Percentiles rank a stretch among this genome's conserved stretches.
Evolutionary conservation across 805 yeast species (phyloP).

Genomic region (Blastobotrys parvus): DNA sequence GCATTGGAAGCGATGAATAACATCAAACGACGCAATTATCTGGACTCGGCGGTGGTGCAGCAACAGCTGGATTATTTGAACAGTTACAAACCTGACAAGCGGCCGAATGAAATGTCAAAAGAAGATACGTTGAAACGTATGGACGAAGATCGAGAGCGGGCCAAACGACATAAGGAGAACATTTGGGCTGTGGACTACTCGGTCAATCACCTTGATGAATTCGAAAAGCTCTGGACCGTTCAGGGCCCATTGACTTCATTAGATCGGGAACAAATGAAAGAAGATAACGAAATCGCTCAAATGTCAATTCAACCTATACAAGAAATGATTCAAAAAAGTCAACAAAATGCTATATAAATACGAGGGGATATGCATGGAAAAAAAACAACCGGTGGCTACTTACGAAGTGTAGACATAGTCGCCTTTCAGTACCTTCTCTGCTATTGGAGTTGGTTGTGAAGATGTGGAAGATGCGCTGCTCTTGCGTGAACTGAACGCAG

Average conservation of each 20-base stretch:
- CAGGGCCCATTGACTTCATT: conserved; percentile 31
- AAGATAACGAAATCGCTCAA: conserved; percentile 43
- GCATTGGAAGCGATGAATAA: conserved; percentile 10
- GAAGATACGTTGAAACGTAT: conserved; percentile 66
- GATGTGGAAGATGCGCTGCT: neutral
- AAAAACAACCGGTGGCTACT: neutral
- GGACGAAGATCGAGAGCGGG: conserved; percentile 86
- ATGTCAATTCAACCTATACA: neutral
- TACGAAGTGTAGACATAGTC: conserved; percentile 21
- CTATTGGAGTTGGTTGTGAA: conserved; percentile 26
- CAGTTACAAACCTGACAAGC: conserved; percentile 17
- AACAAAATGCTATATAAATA: neutral
- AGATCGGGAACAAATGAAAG: conserved; percentile 45
- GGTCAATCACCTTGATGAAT: conserved; percentile 42
- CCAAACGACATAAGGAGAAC: conserved; percentile 74
- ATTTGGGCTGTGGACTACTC: conserved; percentile 52
- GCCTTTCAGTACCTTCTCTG: conserved; percentile 29
- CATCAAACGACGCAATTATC: conserved; percentile 5
- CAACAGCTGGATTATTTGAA: conserved; percentile 17
- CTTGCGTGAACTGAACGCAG: neutral
- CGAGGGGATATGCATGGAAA: too few species aligned
- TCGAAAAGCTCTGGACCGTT: conserved; percentile 38
- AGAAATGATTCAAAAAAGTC: neutral
- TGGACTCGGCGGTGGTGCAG: neutral
- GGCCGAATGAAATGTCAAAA: conserved; percentile 19